Conservation (phyloP, 805 yeast species). For the Wickerhamiella australiensis region DNA sequence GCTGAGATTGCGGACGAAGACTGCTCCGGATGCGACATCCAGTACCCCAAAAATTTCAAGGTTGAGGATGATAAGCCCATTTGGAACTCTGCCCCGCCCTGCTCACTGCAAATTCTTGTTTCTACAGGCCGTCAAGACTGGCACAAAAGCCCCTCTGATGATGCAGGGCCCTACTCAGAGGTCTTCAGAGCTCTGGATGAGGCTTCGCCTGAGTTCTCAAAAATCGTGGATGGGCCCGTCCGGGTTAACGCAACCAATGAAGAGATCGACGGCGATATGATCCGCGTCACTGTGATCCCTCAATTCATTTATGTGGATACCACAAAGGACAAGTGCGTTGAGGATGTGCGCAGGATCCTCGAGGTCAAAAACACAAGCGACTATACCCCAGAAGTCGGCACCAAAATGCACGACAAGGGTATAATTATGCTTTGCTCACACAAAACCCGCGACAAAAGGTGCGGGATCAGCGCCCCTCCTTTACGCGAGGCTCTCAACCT, state of each 20-base stretch:
- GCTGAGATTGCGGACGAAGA: constrained; percentile 17
- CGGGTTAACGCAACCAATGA: constrained; percentile 25
- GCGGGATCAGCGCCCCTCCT: constrained; percentile 89
- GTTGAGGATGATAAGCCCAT: constrained; percentile 37
- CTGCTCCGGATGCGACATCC: constrained; percentile 18
- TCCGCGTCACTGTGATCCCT: constrained; percentile 19
- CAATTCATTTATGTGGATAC: constrained; percentile 27
- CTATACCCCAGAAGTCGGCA: constrained; percentile 19
- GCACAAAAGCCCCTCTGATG: constrained; percentile 57
- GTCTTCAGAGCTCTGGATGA: constrained; percentile 31
- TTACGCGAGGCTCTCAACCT: constrained; percentile 68
- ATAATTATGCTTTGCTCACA: constrained; percentile 74
- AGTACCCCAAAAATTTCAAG: constrained; percentile 31
- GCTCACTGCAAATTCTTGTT: constrained; percentile 59
- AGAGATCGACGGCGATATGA: constrained; percentile 13
- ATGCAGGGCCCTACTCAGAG: constrained; percentile 17
- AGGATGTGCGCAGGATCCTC: constrained; percentile 17
- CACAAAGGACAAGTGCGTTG: constrained; percentile 22
- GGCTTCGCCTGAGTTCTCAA: constrained; percentile 11
- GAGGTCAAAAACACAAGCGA: constrained; percentile 16
- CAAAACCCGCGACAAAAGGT: constrained; percentile 77
- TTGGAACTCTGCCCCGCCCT: constrained; percentile 61
- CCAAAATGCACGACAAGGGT: constrained; percentile 30
- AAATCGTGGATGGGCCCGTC: constrained; percentile 19
- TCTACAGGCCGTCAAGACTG: constrained; percentile 82